Evolutionary conservation across 2,329 filamentous ascomycete species (phyloP), one percentile per base, ranked within the genome.

Genomic region (Talaromyces sp.): DNA sequence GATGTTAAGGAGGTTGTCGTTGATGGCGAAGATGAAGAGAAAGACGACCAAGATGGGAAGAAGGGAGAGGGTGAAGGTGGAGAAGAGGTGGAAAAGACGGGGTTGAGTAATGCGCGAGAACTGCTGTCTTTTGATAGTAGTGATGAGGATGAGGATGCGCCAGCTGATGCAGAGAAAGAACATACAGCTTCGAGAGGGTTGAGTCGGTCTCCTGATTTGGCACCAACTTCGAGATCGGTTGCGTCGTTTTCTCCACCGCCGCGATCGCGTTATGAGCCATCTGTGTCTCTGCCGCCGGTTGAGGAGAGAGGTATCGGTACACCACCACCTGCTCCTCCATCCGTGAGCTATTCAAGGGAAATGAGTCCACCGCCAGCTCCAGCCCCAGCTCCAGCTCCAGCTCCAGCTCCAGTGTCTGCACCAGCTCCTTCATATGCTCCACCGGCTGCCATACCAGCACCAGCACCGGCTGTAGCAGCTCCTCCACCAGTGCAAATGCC

Each of bases 401-500:
- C 1, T 14, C 37, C 57, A n/a, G 37, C 22, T 35, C 48, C 60
- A 22, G 13, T 56, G 16, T 1, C 56, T 43, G 37, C 56, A 13
- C 39, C 56, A 50, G 13, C 24, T 50, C 22, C 47, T 58, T 4
- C 56, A 31, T 48, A 48, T 41, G 13, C 22, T 24, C 27, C 39
- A 39, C n/a, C 48, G 8, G 5, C 39, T 24, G 16, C 35, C 16
- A n/a, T 31, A 37, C 60, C 60, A 4, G 16, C n/a, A n/a, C 47
- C 45, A 16, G 48, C 43, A 27, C 41, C 41, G 10, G 16, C 24
- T 37, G 13, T 37, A 9, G 13, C 59, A 37, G 31, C 41, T 19
- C 56, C 63, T 54, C 24, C 57, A 24, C 58, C 47, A n/a, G 22
- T 37, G n/a, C 60, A 33, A 24, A 60, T 63, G 48, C 54, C 62